Evolutionary conservation across 805 yeast species (phyloP), one percentile per base, ranked within the genome.

Genomic region (Wickerhamiella sorbophila): DNA sequence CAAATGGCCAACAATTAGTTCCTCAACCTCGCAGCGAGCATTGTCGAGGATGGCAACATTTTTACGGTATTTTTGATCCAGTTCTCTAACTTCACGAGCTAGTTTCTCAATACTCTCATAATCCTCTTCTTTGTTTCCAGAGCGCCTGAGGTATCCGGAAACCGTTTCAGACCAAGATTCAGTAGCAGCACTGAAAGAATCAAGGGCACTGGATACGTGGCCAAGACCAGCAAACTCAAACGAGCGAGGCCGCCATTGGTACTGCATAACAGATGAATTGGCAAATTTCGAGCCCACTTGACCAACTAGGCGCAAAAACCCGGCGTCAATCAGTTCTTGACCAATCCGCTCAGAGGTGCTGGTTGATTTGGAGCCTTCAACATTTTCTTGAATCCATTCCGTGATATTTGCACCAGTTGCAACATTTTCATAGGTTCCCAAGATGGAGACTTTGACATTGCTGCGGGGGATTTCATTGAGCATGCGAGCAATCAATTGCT

Each of bases 211-310:
- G 22, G 44, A 33, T 1, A 32, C 36, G 42, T 46, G 8, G 15
- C 43, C 45, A 14, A 53, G 43, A 9, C 64, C 67, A 2, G 77
- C 75, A 36, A 72, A 63, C 46, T 71, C 74, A 54, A 72, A 81
- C 1, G 82, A 81, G 45, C 67, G 60, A 3, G 76, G 76, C 47
- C 75, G 77, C 94, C 94, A 85, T 59, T 83, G 94, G 54, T 83
- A 84, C 52, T 65, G 69, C 57, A 78, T 74, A 42, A 75, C 78
- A 2, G 85, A 73, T 17, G 85, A 75, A 57, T 81, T 83, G 41
- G 79, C 84, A 59, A 84, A 84, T 40, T 60, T 65, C 41, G 54
- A 55, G 38, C 71, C 69, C 53, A 76, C 73, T 39, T 75, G 69
- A 5, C 88, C 88, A 36, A 81, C 75, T 26, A 76, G 66, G 21